phyloP scores from a whole-genome alignment of 129 eudicot genomes.

The Sambucus nigra region DNA sequence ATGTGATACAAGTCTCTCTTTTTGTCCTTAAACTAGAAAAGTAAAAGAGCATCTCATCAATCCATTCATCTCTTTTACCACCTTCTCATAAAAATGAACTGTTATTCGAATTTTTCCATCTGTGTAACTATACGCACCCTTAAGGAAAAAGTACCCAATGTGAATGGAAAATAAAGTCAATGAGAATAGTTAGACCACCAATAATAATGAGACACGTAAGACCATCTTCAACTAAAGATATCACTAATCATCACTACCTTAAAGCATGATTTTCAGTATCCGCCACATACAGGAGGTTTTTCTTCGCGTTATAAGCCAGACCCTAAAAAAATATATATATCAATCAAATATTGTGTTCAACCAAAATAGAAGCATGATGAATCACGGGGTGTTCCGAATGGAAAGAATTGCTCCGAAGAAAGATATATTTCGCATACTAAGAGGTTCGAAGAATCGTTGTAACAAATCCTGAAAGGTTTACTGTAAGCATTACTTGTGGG shows the following conservation, averaged over 20 bases:
- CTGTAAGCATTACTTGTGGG: slow-evolving; percentile 58
- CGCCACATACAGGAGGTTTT: slow-evolving; percentile 86
- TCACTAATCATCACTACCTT: slow-evolving; percentile 35
- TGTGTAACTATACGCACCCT: too few relatives aligned
- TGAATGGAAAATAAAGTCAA: background rate
- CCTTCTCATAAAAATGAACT: too few relatives aligned
- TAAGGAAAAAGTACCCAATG: background rate
- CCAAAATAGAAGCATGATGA: background rate
- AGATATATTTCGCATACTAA: too few relatives aligned
- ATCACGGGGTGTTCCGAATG: background rate
- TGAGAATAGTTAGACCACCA: background rate
- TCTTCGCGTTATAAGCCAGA: slow-evolving; percentile 74
- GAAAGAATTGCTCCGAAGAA: slow-evolving; percentile 6
- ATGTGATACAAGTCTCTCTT: too few relatives aligned
- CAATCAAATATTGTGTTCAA: background rate
- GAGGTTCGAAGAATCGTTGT: background rate
- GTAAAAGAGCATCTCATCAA: too few relatives aligned
- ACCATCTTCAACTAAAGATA: background rate
- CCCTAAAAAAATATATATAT: slow-evolving; percentile 40
- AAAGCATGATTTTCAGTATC: slow-evolving; percentile 98
- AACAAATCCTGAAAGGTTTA: background rate
- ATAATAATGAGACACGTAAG: background rate
- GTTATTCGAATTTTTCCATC: too few relatives aligned
- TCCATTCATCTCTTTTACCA: too few relatives aligned
- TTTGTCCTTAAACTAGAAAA: too few relatives aligned